Evolutionary conservation across 2,329 filamentous ascomycete genomes (phyloP), one percentile per base, ranked within the genome.

Genomic region (Fusarium cyanostomum): DNA sequence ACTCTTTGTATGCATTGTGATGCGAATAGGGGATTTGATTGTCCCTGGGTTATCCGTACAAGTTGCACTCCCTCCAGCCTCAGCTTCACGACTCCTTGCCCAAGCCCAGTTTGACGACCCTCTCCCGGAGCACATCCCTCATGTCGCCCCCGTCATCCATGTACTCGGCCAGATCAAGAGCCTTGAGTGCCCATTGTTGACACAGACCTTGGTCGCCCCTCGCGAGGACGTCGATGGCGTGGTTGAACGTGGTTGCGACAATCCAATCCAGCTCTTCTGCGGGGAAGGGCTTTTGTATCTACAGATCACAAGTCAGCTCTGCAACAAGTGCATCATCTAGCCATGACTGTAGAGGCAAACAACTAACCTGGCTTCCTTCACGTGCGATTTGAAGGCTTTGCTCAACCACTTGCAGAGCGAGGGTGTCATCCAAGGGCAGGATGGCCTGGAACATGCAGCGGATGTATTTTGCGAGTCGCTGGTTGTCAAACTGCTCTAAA

Each of bases 191-290:
- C 90, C 90, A 93, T 31, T 75, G 72, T 61, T 80, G 83, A 43
- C 86, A 88, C 2, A 77, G 74, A 5, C 79, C 79, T 53, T 86
- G 82, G 21, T 89, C 81, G 2, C 82, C 80, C 1, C 77, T 78
- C 11, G 82, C 80, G 67, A 86, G 87, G n/a, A 85, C 80, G 68
- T 93, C 90, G 6, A 92, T 79, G 0, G 85, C 88, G 58, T 88
- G 87, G 66, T 94, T 94, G 74, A 90, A 92, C 0, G 85, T 79
- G 7, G 82, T 86, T 1, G 86, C 85, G 0, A 87, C 86, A n/a
- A 95, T 83, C 89, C 90, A 95, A 69, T 92, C 88, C 1, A 94
- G 76, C 71, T 95, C 92, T 4, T 84, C 82, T 1, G 78, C 68
- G 0, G 91, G 90, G 70, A 92, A 92, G 1, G 77, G 73, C 2